These are phyloP conservation scores for Coemansia sp. DNA, from an alignment of 192 early-diverging fungal species.

Conservation along the genomic window DNA sequence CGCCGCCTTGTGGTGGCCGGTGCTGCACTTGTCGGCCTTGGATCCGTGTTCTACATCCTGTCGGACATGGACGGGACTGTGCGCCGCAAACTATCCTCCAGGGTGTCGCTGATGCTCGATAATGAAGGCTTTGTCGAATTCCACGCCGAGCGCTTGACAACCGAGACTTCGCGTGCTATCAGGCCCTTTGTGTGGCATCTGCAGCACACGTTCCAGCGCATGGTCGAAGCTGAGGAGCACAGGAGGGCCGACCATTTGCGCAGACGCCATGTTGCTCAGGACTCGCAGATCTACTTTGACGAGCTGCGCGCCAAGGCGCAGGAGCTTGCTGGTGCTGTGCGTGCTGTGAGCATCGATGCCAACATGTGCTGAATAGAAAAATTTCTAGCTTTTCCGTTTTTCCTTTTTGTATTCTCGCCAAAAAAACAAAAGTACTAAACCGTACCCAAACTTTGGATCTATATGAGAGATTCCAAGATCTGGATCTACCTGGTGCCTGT, in stretches of 20 bases:
- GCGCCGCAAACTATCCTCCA: constrained; percentile 66
- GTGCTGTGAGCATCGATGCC: constrained; percentile 22
- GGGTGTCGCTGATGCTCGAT: constrained; percentile 54
- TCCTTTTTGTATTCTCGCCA: background rate
- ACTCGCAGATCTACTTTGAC: constrained; percentile 67
- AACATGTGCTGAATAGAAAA: constrained; percentile 3
- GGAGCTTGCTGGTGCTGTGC: constrained; percentile 55
- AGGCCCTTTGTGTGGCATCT: constrained; percentile 70
- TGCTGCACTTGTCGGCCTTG: constrained; percentile 49
- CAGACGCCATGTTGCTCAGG: constrained; percentile 59
- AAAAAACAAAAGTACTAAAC: background rate
- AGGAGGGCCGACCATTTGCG: constrained; percentile 60
- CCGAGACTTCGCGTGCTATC: constrained; percentile 63
- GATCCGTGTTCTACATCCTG: constrained; percentile 63
- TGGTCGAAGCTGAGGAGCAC: constrained; percentile 70
- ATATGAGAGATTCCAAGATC: background rate
- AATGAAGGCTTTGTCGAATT: constrained; percentile 59
- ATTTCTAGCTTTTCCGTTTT: constrained; percentile 3
- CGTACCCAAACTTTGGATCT: no score
- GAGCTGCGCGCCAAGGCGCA: constrained; percentile 61
- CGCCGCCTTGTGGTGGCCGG: constrained; percentile 48
- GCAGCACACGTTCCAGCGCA: constrained; percentile 67
- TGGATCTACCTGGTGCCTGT: background rate
- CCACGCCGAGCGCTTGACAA: constrained; percentile 64
- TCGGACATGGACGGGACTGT: constrained; percentile 69